Evolutionary conservation across 1,284 basidiomycete genomes (phyloP).

Genomic region (Trichosporon ovoides): DNA sequence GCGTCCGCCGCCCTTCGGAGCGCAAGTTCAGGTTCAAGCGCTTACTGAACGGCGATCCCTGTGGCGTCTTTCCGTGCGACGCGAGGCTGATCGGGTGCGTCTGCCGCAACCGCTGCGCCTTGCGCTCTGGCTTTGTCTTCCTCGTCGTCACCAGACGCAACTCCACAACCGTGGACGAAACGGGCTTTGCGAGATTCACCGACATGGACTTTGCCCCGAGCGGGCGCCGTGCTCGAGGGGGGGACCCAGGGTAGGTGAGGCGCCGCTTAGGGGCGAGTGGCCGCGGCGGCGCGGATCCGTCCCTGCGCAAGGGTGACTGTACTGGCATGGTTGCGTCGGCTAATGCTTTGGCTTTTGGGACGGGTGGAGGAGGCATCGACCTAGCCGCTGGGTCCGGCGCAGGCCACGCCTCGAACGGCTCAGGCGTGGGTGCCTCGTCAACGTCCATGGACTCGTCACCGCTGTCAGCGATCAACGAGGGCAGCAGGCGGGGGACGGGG

Average conservation of each 20-base stretch:
- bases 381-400: neutral
- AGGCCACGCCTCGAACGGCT: neutral
- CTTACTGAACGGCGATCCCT: neutral
- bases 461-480: neutral
- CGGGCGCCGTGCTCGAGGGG: neutral
- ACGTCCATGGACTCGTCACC: slow-evolving; percentile 2
- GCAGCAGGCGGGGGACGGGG: neutral
- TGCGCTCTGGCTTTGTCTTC: neutral
- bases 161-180: too few relatives aligned
- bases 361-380: neutral
- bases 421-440: neutral
- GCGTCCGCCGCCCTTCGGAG: neutral
- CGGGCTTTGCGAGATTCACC: neutral
- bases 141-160: neutral
- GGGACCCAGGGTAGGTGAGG: neutral
- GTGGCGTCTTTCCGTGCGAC: neutral
- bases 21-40: neutral
- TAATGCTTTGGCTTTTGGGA: neutral
- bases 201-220: neutral
- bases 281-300: neutral
- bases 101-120: neutral
- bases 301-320: neutral
- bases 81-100: neutral
- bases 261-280: neutral
- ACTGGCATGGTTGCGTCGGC: neutral